These are phyloP conservation scores for Alternaria hordeiaustralica DNA, from an alignment of 2,329 filamentous ascomycete species.

Conservation along the genomic window DNA sequence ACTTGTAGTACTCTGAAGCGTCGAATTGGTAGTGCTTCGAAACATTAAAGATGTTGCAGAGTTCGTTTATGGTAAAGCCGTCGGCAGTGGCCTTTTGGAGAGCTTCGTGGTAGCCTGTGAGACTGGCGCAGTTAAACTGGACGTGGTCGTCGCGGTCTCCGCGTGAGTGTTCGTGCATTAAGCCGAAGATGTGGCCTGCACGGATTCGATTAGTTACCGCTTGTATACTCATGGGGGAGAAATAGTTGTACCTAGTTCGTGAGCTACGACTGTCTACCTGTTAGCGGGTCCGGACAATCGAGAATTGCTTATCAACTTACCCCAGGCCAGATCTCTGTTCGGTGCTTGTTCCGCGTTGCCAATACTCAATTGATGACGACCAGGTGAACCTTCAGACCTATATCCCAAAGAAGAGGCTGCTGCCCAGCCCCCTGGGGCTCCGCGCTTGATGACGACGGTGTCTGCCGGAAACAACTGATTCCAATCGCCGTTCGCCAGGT, in stretches of 20 bases:
- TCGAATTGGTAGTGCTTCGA: not conserved
- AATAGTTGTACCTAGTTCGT: not conserved
- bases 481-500: not conserved
- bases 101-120: not conserved
- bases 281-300: not conserved
- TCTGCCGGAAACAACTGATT: not conserved
- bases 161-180: conserved; percentile 3
- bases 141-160: conserved; percentile 5
- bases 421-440: not conserved
- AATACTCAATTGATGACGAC: not conserved
- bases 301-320: not conserved
- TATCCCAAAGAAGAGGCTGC: not conserved
- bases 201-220: not conserved
- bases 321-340: not conserved
- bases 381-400: not conserved
- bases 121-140: not conserved
- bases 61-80: not conserved
- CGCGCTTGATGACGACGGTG: not conserved
- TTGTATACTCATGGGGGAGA: not conserved
- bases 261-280: not conserved
- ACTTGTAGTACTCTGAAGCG: not conserved
- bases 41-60: not conserved
- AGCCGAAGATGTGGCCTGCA: conserved; percentile 1
- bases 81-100: not conserved
- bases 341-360: not conserved